Evolutionary conservation across 2,329 filamentous ascomycete genomes (phyloP).

Genomic region (Orbilia blumenaviensis): DNA sequence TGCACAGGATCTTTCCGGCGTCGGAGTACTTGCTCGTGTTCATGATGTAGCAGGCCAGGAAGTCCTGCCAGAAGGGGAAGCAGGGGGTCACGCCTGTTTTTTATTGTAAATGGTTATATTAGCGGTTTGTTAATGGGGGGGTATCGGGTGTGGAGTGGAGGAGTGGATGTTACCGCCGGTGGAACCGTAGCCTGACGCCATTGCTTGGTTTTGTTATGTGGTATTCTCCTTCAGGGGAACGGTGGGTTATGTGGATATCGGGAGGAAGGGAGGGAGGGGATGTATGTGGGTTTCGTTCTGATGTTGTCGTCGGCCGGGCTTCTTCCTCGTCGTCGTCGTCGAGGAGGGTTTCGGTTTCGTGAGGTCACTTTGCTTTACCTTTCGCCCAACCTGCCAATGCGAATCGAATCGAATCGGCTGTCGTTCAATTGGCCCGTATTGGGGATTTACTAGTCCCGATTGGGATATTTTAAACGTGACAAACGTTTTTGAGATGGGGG

Average conservation of each 20-base stretch:
- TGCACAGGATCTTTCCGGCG: constrained; percentile 86
- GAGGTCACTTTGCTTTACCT: constrained; percentile 1
- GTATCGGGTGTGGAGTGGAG: not conserved
- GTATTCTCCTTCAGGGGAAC: too few relatives aligned
- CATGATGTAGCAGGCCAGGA: constrained; percentile 96
- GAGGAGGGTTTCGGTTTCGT: constrained; percentile 36
- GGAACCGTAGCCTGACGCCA: constrained; percentile 85
- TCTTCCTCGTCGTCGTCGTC: not conserved
- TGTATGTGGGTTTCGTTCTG: too few relatives aligned
- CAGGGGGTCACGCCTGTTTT: constrained; percentile 71
- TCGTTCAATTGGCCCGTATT: constrained; percentile 21
- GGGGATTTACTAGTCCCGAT: not conserved
- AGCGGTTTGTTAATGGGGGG: not conserved
- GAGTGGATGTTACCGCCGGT: constrained; percentile 72
- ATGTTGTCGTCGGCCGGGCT: constrained; percentile 32
- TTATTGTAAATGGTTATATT: not conserved
- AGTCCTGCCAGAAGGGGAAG: constrained; percentile 99
- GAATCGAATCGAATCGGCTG: constrained; percentile 7
- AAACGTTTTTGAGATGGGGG: constrained; percentile 7
- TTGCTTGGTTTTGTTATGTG: too few relatives aligned
- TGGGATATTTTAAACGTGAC: not conserved
- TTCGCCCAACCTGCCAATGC: not conserved
- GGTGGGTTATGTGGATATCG: constrained; percentile 9
- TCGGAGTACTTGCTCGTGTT: constrained; percentile 78
- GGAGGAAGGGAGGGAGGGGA: too few relatives aligned